Evolutionary conservation across 2,329 filamentous ascomycete genomes (phyloP).

Genomic region (Tolypocladium album): DNA sequence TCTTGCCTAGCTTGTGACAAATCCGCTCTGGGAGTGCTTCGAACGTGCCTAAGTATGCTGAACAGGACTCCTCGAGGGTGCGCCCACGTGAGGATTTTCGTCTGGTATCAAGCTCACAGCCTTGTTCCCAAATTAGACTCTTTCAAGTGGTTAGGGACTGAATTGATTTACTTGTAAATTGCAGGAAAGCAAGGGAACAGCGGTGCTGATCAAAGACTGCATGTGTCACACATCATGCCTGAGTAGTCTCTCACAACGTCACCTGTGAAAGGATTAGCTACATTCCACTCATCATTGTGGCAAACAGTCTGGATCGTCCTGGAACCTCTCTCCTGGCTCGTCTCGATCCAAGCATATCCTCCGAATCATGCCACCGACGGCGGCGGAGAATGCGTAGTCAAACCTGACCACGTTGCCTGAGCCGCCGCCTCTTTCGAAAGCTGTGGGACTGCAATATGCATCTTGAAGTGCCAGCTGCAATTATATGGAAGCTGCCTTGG

Average conservation of each 20-base stretch:
- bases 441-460: not conserved
- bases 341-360: not conserved
- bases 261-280: not conserved
- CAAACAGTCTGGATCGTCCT: too few relatives aligned
- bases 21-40: not conserved
- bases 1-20: not conserved
- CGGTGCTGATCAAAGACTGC: not conserved
- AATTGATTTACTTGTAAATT: not conserved
- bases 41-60: not conserved
- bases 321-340: too few relatives aligned
- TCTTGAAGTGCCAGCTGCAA: not conserved
- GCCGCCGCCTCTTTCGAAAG: not conserved
- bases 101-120: not conserved
- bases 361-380: not conserved
- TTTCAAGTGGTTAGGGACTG: not conserved
- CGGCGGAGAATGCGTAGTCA: not conserved
- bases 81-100: not conserved
- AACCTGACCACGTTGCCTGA: not conserved
- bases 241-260: not conserved
- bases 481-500: not conserved
- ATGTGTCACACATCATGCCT: not conserved
- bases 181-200: not conserved
- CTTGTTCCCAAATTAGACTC: not conserved
- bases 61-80: not conserved
- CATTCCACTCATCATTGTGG: too few relatives aligned